Percentiles rank a stretch among this genome's conserved stretches.
Conservation (phyloP, 495 filamentous ascomycete genomes). For the Xylaria palmicola region DNA sequence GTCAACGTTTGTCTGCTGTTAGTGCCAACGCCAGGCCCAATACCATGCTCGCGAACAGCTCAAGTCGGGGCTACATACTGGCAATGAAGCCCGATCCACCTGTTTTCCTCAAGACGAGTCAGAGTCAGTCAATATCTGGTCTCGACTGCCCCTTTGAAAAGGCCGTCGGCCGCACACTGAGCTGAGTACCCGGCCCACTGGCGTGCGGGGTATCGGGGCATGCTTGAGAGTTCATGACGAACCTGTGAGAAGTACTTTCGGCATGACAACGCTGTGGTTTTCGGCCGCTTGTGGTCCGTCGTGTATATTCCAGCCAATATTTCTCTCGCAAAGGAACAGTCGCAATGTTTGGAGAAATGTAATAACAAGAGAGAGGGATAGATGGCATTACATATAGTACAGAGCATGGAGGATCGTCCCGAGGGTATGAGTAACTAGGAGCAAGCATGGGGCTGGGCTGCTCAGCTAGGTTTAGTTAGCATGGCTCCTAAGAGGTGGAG, state of each 20-base stretch:
- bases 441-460: background rate
- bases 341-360: background rate
- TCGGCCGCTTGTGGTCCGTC: background rate
- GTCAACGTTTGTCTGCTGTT: background rate
- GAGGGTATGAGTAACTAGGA: slow-evolving; percentile 2
- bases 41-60: background rate
- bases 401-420: background rate
- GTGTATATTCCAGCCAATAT: background rate
- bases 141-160: background rate
- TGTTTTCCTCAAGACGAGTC: slow-evolving; percentile 10
- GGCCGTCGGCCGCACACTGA: background rate
- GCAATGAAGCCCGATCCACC: slow-evolving; percentile 54
- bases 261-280: slow-evolving; percentile 41
- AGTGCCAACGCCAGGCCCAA: slow-evolving; percentile 3
- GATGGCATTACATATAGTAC: background rate
- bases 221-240: slow-evolving; percentile 18
- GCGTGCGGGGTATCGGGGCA: background rate
- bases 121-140: background rate
- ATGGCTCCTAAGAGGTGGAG: background rate
- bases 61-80: slow-evolving; percentile 31
- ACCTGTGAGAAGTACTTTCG: slow-evolving; percentile 61
- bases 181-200: too few species aligned
- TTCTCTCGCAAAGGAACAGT: background rate
- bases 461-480: background rate
- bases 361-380: background rate